These are phyloP conservation scores for Ochetophila trinervis DNA, from an alignment of 306 rosid species.

Conservation along the genomic window DNA sequence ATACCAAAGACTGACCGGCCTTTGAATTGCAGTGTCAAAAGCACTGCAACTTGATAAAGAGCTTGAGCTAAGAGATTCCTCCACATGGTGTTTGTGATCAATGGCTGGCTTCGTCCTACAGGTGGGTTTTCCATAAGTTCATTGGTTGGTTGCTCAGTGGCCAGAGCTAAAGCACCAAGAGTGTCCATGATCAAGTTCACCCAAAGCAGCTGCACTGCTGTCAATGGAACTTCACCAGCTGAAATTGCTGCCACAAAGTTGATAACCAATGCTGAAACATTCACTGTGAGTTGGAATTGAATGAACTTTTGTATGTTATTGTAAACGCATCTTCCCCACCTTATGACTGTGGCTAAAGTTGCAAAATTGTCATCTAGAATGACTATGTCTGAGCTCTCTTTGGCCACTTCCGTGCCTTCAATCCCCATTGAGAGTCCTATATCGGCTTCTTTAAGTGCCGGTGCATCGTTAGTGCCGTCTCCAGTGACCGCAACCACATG, in stretches of 20 bases:
- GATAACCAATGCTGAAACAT: slow-evolving; percentile 29
- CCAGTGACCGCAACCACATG: too few species aligned
- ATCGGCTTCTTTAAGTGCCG: too few species aligned
- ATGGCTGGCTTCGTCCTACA: slow-evolving; percentile 30
- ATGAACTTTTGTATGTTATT: slow-evolving; percentile 40
- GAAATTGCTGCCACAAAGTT: slow-evolving; percentile 38
- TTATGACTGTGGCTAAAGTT: slow-evolving; percentile 27
- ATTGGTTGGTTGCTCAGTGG: slow-evolving; percentile 34
- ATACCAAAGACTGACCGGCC: slow-evolving; percentile 28
- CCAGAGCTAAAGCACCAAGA: slow-evolving; percentile 35
- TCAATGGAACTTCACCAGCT: slow-evolving; percentile 30
- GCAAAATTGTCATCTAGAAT: slow-evolving; percentile 40
- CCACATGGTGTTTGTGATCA: slow-evolving; percentile 45
- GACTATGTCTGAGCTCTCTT: slow-evolving; percentile 7
- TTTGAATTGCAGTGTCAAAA: slow-evolving; percentile 25
- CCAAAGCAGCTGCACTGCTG: slow-evolving; percentile 35
- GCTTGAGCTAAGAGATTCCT: slow-evolving; percentile 36
- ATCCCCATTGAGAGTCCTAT: too few species aligned
- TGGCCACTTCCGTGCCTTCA: too few species aligned
- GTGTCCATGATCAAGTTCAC: slow-evolving; percentile 40
- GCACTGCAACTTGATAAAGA: slow-evolving; percentile 25
- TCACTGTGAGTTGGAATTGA: slow-evolving; percentile 38
- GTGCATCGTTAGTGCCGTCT: too few species aligned
- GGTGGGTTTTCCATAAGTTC: slow-evolving; percentile 32
- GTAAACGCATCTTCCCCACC: slow-evolving; percentile 44